A percentile compares a stretch with the other conserved stretches of the same genome.
phyloP scores from a whole-genome alignment of 169 alveolate species.

The Cryptosporidium felis region DNA sequence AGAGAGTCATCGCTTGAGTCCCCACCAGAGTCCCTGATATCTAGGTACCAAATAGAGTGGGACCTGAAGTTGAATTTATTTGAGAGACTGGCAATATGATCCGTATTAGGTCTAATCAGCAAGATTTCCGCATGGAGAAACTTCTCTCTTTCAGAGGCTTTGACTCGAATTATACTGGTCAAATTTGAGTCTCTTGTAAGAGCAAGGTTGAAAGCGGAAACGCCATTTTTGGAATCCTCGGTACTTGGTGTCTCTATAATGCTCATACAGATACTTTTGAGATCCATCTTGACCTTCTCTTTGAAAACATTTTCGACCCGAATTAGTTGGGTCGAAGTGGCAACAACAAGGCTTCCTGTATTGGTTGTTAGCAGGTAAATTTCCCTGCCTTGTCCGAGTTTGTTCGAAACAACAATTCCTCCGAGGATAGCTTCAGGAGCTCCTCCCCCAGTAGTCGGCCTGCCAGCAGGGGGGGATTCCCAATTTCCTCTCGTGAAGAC shows the following conservation, averaged over 20 bases:
- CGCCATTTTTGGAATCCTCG: neutral
- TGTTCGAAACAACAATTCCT: neutral
- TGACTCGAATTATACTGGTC: conserved; percentile 2
- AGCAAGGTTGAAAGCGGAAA: conserved; percentile 2
- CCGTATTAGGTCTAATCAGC: conserved; percentile 10
- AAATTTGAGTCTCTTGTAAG: conserved; percentile 13
- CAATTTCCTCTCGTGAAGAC: too few relatives aligned
- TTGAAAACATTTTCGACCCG: conserved; percentile 6
- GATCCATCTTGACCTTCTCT: conserved; percentile 1
- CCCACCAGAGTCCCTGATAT: neutral
- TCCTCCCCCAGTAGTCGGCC: too few relatives aligned
- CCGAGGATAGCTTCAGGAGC: too few relatives aligned
- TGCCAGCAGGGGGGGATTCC: too few relatives aligned
- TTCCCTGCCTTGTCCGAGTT: neutral
- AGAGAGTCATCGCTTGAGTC: too few relatives aligned
- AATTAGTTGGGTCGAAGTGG: neutral
- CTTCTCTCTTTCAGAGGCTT: neutral
- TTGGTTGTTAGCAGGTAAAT: conserved; percentile 8
- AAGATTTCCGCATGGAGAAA: neutral
- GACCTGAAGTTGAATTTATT: conserved; percentile 27
- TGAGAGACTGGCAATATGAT: conserved; percentile 1
- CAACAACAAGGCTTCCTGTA: neutral
- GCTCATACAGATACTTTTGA: neutral
- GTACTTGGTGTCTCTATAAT: neutral
- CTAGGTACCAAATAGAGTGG: conserved; percentile 17